Conservation (phyloP, 495 filamentous ascomycete species). For the Penicillium nucicola region DNA sequence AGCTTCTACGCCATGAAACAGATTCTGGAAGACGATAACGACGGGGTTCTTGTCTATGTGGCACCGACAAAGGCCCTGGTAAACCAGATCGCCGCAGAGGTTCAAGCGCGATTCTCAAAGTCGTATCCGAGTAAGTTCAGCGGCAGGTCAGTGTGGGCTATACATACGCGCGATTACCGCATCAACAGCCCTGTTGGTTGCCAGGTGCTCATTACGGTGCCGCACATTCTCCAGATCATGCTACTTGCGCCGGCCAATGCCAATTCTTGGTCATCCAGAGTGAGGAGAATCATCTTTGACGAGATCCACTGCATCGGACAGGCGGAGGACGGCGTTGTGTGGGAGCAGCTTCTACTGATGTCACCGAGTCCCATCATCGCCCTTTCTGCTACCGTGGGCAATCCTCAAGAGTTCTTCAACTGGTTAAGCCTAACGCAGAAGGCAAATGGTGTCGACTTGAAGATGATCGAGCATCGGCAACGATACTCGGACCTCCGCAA, state of each 20-base stretch:
- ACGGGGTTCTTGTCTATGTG: slow-evolving; percentile 71
- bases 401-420: slow-evolving; percentile 63
- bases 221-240: slow-evolving; percentile 77
- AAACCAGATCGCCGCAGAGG: slow-evolving; percentile 78
- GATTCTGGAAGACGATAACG: slow-evolving; percentile 60
- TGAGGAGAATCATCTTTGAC: slow-evolving; percentile 77
- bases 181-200: slow-evolving; percentile 69
- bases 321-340: slow-evolving; percentile 72
- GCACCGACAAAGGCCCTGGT: slow-evolving; percentile 80
- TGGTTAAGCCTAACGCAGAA: slow-evolving; percentile 65
- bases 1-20: slow-evolving; percentile 79
- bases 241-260: slow-evolving; percentile 66
- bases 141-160: slow-evolving; percentile 71
- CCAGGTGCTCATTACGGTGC: slow-evolving; percentile 74
- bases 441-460: slow-evolving; percentile 52
- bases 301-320: slow-evolving; percentile 82
- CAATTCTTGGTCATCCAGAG: slow-evolving; percentile 59
- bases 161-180: slow-evolving; percentile 70
- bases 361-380: slow-evolving; percentile 77
- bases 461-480: slow-evolving; percentile 61
- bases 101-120: slow-evolving; percentile 67
- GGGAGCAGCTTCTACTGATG: slow-evolving; percentile 75
- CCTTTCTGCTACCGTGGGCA: slow-evolving; percentile 76
- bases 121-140: slow-evolving; percentile 42
- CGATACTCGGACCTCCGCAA: slow-evolving; percentile 75